Base-by-base conservation (phyloP, 176 grass and related monocot species). In the Aegilops bicornis region DNA sequence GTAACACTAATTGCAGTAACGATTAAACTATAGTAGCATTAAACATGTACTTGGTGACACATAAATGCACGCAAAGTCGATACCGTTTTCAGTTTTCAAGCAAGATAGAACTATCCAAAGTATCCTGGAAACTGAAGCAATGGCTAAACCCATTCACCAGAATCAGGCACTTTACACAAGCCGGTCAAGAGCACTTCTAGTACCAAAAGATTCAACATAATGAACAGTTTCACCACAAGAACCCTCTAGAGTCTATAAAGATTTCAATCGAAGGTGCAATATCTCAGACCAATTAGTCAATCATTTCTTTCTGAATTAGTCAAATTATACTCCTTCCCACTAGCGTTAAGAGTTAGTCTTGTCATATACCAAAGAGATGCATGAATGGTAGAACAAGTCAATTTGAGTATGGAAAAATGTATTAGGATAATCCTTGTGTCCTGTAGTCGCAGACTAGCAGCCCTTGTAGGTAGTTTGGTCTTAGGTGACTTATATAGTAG, bases 1-100 rank as follows among this genome's bases (percentile, higher is more conserved):
- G 48, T 76, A 85, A 67, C 60, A 36, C 25, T 77, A 80, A 30
- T 64, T 78, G 48, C 78, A 86, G 78, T 23, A 77, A 77, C 10
- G 29, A 24, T 35, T 4, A 6, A 85, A 56, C 61, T 63, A 31
- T 3, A 69, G 25, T 39, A 47, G 58, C n/a, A 14, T 11, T n/a
- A 54, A 90, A 30, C 32, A 59, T 17, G 14, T 68, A 67, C 8
- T 4, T 81, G 42, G 75, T 69, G 45, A 2, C 25, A 74, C 52
- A 6, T 60, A 59, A 72, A 73, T 75, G 45, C 80, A 87, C 19
- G 15, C 19, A 76, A 75, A 65, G 75, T 80, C 43, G 40, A 63
- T 15, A 16, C 3, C 32, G 40, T 75, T 75, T 80, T n/a, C 39
- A 84, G 16, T 52, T 88, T 72, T 48, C 35, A 76, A 82, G 7